A percentile compares a stretch with the other conserved stretches of the same genome.
Evolutionary conservation across 192 early-diverging fungal species (phyloP).

Genomic region (Powellomyces hirtus): DNA sequence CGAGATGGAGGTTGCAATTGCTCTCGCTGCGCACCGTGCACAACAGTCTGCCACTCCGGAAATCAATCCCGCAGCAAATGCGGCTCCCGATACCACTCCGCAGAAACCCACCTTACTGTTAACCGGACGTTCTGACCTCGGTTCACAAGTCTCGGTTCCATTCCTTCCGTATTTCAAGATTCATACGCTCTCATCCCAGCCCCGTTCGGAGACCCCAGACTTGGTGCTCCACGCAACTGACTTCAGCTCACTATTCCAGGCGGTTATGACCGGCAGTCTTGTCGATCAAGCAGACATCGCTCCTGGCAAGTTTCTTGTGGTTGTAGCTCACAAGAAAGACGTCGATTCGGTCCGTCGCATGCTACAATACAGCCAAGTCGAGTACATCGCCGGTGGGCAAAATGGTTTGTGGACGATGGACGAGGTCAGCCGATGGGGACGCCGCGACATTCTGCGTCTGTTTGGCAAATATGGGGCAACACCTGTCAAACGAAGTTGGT

Average conservation of each 20-base stretch:
- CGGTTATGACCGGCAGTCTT: background rate
- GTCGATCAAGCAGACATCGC: background rate
- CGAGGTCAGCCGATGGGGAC: background rate
- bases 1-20: background rate
- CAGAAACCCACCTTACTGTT: background rate
- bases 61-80: background rate
- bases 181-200: background rate
- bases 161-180: background rate
- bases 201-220: background rate
- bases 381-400: background rate
- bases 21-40: background rate
- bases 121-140: background rate
- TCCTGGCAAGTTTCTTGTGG: background rate
- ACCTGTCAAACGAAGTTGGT: no score
- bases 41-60: background rate
- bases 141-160: background rate
- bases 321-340: background rate
- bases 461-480: background rate
- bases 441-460: background rate
- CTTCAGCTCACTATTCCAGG: background rate
- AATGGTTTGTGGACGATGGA: background rate
- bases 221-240: background rate
- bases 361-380: background rate
- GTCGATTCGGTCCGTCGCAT: background rate
- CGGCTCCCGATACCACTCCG: background rate